phyloP scores from a whole-genome alignment of 208 protist genomes.

The Herpetomonas samuelpessoai region DNA sequence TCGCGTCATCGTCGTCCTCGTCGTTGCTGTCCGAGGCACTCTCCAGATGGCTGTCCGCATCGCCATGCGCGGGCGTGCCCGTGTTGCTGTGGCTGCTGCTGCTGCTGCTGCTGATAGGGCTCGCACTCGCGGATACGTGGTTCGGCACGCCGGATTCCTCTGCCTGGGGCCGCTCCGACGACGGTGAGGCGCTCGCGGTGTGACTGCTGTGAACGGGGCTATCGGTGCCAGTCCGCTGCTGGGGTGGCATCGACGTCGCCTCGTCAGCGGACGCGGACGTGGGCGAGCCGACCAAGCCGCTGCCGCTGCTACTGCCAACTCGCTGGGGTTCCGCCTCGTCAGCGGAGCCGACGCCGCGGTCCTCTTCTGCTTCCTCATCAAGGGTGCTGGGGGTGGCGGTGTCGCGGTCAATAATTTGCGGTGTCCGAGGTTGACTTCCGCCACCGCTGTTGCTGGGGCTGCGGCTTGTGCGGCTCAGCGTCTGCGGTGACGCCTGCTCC shows the following conservation, averaged over 20 bases:
- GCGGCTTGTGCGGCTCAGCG: neutral
- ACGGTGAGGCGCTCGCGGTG: no score
- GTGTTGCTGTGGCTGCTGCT: neutral
- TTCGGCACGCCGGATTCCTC: no score
- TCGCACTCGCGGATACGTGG: no score
- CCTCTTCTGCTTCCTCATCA: slow-evolving; percentile 34
- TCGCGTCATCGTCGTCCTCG: neutral
- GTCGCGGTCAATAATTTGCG: slow-evolving; percentile 22
- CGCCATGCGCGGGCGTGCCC: no score
- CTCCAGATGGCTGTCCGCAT: neutral
- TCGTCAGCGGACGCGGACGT: no score
- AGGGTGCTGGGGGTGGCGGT: slow-evolving; percentile 63
- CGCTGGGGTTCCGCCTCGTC: neutral
- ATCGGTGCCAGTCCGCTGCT: no score
- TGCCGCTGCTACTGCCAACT: neutral
- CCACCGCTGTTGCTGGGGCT: neutral
- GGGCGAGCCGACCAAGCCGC: no score
- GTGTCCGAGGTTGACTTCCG: slow-evolving; percentile 2
- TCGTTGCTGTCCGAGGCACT: neutral
- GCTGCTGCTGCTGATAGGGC: slow-evolving; percentile 7
- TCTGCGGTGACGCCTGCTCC: neutral
- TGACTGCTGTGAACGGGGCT: no score
- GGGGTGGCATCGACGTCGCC: no score
- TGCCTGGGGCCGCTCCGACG: no score
- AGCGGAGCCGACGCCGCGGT: neutral